A percentile compares a stretch with the other conserved stretches of the same genome.
Conservation (phyloP, 345 rosid species). For the Lepidium sativum region DNA sequence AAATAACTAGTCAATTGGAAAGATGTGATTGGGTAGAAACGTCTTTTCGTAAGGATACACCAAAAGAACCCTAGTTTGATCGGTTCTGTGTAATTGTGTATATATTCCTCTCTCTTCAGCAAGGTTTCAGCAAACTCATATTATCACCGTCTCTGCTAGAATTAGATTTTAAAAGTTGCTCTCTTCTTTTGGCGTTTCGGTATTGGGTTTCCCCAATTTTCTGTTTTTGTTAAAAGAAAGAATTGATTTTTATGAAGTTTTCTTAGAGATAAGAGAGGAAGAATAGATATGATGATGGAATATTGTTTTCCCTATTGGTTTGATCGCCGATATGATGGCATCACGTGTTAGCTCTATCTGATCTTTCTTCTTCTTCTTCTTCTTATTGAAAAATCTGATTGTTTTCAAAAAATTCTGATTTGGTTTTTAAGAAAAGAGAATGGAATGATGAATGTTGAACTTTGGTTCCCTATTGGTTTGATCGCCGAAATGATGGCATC, state of each 20-base stretch:
- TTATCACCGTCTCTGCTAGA: not conserved
- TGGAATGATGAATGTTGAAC: no score
- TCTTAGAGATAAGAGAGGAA: not conserved
- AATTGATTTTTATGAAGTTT: no score
- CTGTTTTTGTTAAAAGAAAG: no score
- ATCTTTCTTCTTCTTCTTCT: not conserved
- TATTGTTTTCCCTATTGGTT: conserved; percentile 26
- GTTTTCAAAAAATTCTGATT: no score
- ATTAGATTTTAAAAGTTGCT: not conserved
- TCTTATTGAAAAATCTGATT: no score
- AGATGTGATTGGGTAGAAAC: not conserved
- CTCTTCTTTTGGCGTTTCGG: not conserved
- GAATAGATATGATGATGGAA: conserved; percentile 25
- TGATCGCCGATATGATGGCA: conserved; percentile 32
- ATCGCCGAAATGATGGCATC: conserved; percentile 31
- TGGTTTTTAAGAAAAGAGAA: no score
- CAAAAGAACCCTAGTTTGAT: not conserved
- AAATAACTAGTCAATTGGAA: not conserved
- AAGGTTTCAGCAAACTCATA: not conserved
- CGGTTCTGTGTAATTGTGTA: not conserved
- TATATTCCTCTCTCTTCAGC: not conserved
- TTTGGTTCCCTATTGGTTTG: conserved; percentile 30
- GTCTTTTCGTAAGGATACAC: not conserved
- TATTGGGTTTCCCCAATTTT: not conserved
- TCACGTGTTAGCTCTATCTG: conserved; percentile 34